Base-by-base conservation (phyloP, 768 basidiomycete species). In the Leccinum variicolor region DNA sequence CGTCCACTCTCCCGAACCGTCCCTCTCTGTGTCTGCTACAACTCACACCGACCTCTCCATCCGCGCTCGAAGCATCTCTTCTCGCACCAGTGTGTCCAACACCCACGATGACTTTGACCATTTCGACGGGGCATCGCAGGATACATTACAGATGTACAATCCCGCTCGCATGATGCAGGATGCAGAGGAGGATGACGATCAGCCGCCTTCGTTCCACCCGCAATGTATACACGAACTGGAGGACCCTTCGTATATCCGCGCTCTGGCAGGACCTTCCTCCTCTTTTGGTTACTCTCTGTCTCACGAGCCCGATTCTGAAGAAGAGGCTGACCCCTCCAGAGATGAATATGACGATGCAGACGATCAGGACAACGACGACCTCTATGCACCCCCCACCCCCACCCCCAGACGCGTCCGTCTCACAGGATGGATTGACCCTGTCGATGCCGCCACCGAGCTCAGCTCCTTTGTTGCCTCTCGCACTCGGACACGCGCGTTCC, bases 171-270 rank as follows among this genome's bases (percentile, higher is more conserved):
- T 63, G 48, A 78, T 77, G 52, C 72, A 71, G 3, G 50, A 75
- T 72, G 28, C 67, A 21, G 62, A 71, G 52, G 58, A 67, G 23
- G 58, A 69, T 53, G 53, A 74, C 66, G 41, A 73, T 56, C 61
- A 54, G 19, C 61, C 66, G 17, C 59, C 69, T 13, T 60, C 50
- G 8, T 69, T 71, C 14, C 71, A 50, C 17, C 74, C 79, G 2
- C 73, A 65, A 2, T 85, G 84, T 66, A 86, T 85, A 53, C 84
- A 86, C 64, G 82, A 86, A 62, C 61, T 85, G 9, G 76, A 75
- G 7, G 72, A 72, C 46, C 70, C 71, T 21, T 72, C 71, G 3
- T 71, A 73, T 21, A 60, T 71, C 7, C 62, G 53, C 17, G 59
- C 39, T 1, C 50, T 62, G 1, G 66, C 54, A 1, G 54, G 41